These are phyloP conservation scores for Nepenthes alata DNA, from an alignment of 179 eudicot genomes.

Conservation along the genomic window DNA sequence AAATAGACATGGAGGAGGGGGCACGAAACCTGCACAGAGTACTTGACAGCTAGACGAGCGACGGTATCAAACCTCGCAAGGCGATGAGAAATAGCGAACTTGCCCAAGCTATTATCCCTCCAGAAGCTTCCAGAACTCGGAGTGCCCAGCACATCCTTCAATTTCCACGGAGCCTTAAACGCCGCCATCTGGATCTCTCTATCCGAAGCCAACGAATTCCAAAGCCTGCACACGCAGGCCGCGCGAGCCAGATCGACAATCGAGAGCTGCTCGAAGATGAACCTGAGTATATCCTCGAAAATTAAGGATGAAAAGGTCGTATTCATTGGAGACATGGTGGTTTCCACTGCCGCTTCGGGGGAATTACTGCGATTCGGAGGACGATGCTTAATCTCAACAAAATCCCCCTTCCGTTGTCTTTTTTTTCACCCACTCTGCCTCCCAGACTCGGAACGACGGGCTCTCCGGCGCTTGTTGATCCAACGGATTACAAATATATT, in stretches of 20 bases:
- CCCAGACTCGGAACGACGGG: no score
- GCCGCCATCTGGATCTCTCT: constrained; percentile 47
- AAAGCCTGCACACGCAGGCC: constrained; percentile 58
- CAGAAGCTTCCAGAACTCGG: constrained; percentile 76
- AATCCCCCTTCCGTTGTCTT: no score
- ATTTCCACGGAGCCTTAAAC: constrained; percentile 66
- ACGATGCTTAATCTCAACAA: no score
- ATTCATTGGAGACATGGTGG: constrained; percentile 34
- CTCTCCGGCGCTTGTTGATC: no score
- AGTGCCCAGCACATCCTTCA: constrained; percentile 51
- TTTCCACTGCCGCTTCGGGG: no score
- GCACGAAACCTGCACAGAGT: constrained; percentile 65
- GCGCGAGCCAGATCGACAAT: constrained; percentile 59
- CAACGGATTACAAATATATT: no score
- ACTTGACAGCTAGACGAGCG: constrained; percentile 81
- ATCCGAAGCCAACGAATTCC: constrained; percentile 63
- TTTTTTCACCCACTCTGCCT: no score
- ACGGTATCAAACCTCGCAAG: constrained; percentile 48
- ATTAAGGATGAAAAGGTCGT: constrained; percentile 37
- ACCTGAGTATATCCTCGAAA: constrained; percentile 46
- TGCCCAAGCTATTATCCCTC: constrained; percentile 49
- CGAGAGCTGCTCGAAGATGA: constrained; percentile 57
- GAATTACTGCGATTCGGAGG: no score
- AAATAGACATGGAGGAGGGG: background rate
- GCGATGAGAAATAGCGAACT: constrained; percentile 79